phyloP scores from a whole-genome alignment of 441 rosid genomes.

The Pelargonium cotyledonis region DNA sequence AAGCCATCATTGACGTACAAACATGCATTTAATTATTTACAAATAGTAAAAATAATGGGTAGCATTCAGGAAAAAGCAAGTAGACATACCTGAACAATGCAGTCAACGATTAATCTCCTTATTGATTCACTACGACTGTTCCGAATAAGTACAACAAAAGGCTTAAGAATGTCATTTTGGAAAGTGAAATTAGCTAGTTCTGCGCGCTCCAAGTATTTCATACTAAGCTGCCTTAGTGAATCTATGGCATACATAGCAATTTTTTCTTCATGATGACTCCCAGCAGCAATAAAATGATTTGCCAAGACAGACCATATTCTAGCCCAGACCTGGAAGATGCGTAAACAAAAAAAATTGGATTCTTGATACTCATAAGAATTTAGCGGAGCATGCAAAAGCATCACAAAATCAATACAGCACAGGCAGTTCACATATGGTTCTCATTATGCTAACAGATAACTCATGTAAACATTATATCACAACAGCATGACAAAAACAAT shows the following conservation, averaged over 20 bases:
- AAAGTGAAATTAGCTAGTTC: slow-evolving; percentile 95
- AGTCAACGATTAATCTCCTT: slow-evolving; percentile 93
- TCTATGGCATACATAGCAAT: slow-evolving; percentile 99
- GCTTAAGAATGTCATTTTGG: slow-evolving; percentile 98
- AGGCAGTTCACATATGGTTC: not conserved
- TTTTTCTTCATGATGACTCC: slow-evolving; percentile 96
- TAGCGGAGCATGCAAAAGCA: not conserved
- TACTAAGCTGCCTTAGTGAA: slow-evolving; percentile 96
- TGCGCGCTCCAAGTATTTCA: slow-evolving; percentile 96
- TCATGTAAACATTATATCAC: not conserved
- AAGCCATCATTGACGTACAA: not conserved
- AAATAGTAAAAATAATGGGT: not conserved
- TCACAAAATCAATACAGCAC: not conserved
- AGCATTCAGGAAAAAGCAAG: not conserved
- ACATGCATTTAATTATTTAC: not conserved
- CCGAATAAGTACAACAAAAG: slow-evolving; percentile 94
- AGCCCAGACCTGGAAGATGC: slow-evolving; percentile 88
- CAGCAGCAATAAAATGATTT: slow-evolving; percentile 96
- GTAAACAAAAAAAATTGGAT: slow-evolving; percentile 20
- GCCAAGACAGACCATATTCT: slow-evolving; percentile 97
- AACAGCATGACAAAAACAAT: not conserved
- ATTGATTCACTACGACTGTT: slow-evolving; percentile 82
- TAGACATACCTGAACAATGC: slow-evolving; percentile 83
- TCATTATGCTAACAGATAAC: not conserved
- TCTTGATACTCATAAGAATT: slow-evolving; percentile 1